Base-by-base conservation (phyloP, 768 basidiomycete species). In the Podaxis pistillaris region DNA sequence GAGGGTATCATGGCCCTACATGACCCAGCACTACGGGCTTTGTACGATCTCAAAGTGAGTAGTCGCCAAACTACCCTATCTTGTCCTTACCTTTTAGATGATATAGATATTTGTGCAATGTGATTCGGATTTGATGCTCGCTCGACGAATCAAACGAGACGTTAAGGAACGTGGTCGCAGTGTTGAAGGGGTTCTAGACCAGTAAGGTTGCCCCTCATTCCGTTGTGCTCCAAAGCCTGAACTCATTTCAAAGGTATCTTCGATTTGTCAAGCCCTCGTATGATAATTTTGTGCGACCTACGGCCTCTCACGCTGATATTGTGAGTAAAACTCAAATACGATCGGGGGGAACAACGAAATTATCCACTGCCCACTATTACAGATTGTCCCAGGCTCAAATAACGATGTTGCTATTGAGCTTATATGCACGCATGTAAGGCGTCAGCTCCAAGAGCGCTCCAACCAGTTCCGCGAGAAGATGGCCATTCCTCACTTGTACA, bases 41-140 rank as follows among this genome's bases (percentile, higher is more conserved):
- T 98, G 51, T 96, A 98, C 69, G 97, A 99, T 73, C 81, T 99
- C 40, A 96, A 97, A 83, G 94, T 87, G 65, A 56, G 72, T 68
- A n/a, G 30, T 5, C 33, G 5, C 30, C 9, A 24, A 56, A 49
- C 37, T 37, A 47, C 4, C 1, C 12, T 7, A 38, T 50, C 30
- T 17, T 55, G 52, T 30, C 51, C 49, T 47, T 4, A 0, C 33
- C 40, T 8, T 60, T 33, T 9, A 46, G 47, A 0, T 49, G 33
- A 17, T 55, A 37, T 52, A 93, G 90, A 80, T 95, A 3, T 95
- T 93, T 65, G 94, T 95, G 6, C 93, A 96, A 78, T 92, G 90
- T 63, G 95, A 98, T 71, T 90, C 95, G 7, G 97, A 99, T 73
- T 78, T 98, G 22, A 99, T 99, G 97, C 88, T 99, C 53, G 94